Base-by-base conservation (phyloP, 2,329 filamentous ascomycete species). In the Magnaporthiopsis rhizophila region DNA sequence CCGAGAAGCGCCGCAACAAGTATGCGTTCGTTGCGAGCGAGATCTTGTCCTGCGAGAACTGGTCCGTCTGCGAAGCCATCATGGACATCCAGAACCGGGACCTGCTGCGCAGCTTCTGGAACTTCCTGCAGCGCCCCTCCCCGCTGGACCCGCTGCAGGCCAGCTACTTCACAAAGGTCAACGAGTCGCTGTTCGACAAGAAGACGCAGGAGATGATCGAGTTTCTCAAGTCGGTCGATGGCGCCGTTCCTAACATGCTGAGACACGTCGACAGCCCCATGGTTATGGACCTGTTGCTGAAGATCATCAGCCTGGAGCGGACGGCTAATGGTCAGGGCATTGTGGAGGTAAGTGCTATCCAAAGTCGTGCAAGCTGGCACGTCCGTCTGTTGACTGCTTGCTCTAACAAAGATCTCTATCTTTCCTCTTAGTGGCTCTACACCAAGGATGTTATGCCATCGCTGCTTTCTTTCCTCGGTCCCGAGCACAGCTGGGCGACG, bases 151-250 rank as follows among this genome's bases (percentile, higher is more conserved):
- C 94, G 53, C 83, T 97, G 7, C 94, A 98, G 77, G 94, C 95
- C 24, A 93, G 93, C 72, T 99, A 99, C 75, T 99, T 99, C 74
- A 97, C 94, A 64, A 99, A 98, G 74, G 93, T 99, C 73, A 98
- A 98, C 76, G 95, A 99, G 78, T 90, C 92, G n/a, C 80, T 99
- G 26, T 89, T 99, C 64, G 95, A 98, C 75, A 96, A 95, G 78
- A 98, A 98, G 83, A 97, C 96, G 7, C 91, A 96, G 72, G 94
- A 97, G 68, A 99, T 98, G 94, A 82, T 98, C 69, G 87, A 89
- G 24, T 87, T 99, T 67, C 86, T 99, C 76, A 96, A 92, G 74
- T 89, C 87, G 2, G 79, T 97, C 61, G 89, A 95, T 45, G 86
- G 89, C 63, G 90, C 95, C 57, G 86, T 99, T 28, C 83, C 90